phyloP scores from a whole-genome alignment of 2,329 filamentous ascomycete genomes.

The Hymenoscyphus infarciens region DNA sequence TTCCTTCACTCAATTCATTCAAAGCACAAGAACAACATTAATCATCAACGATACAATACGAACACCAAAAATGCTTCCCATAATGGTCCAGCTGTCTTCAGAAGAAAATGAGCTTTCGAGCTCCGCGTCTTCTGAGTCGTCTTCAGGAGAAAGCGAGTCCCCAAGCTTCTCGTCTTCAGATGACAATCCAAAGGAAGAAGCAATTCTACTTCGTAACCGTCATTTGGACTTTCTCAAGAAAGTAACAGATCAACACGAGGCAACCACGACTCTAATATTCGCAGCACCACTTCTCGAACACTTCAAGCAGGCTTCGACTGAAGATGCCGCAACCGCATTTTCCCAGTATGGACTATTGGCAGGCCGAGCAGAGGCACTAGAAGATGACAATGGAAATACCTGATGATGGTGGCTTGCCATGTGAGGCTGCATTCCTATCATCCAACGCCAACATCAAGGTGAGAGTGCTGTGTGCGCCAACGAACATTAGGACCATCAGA shows the following conservation, averaged over 20 bases:
- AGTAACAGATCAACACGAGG: conserved; percentile 4
- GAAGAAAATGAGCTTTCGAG: too few species aligned
- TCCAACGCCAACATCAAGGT: conserved; percentile 44
- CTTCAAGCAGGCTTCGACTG: background rate
- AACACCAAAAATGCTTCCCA: too few species aligned
- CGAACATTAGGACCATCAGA: conserved; percentile 42
- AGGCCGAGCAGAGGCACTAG: conserved; percentile 13
- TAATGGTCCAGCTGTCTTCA: too few species aligned
- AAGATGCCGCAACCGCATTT: conserved; percentile 10
- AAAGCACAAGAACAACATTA: too few species aligned
- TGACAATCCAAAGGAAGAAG: too few species aligned
- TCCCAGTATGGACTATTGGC: conserved; percentile 30
- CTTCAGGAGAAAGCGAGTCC: too few species aligned
- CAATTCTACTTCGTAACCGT: too few species aligned
- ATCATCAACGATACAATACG: too few species aligned
- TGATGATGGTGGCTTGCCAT: conserved; percentile 35
- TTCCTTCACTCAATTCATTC: too few species aligned
- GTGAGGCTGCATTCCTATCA: conserved; percentile 55
- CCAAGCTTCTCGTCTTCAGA: too few species aligned
- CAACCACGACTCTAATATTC: conserved; percentile 22
- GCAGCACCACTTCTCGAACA: conserved; percentile 22
- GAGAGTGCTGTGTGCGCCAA: conserved; percentile 49
- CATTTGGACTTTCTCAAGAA: too few species aligned
- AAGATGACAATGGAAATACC: conserved; percentile 23
- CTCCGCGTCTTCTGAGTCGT: too few species aligned